A percentile compares a stretch with the other conserved stretches of the same genome.
phyloP scores from a whole-genome alignment of 768 basidiomycete genomes.

The Kockovaella imperatae region DNA sequence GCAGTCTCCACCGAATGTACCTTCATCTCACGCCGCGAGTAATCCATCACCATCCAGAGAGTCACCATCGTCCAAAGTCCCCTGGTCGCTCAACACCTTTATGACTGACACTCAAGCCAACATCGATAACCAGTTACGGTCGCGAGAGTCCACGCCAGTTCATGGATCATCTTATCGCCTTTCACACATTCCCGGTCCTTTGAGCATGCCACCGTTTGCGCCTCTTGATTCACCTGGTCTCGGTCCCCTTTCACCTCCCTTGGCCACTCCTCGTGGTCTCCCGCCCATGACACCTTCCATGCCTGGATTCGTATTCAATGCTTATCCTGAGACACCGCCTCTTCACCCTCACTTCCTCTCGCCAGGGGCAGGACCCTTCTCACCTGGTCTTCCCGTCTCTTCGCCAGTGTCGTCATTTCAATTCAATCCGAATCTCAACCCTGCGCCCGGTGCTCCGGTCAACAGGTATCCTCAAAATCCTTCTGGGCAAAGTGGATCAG shows the following conservation, averaged over 20 bases:
- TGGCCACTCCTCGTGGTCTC: constrained; percentile 73
- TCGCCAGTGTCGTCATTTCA: constrained; percentile 24
- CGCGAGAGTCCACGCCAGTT: too few relatives aligned
- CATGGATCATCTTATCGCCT: constrained; percentile 5
- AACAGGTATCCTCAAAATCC: constrained; percentile 18
- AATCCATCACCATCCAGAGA: not conserved
- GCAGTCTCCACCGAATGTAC: not conserved
- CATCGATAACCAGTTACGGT: too few relatives aligned
- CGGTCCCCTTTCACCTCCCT: constrained; percentile 46
- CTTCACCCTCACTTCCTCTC: constrained; percentile 46
- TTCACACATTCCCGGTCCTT: constrained; percentile 35
- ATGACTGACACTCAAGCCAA: too few relatives aligned
- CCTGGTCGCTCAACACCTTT: constrained; percentile 27
- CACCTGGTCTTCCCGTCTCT: constrained; percentile 60
- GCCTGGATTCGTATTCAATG: constrained; percentile 83
- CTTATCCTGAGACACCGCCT: constrained; percentile 47
- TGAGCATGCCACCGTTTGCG: constrained; percentile 46
- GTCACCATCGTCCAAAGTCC: constrained; percentile 6
- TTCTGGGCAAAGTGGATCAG: constrained; percentile 27
- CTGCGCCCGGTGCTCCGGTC: constrained; percentile 58
- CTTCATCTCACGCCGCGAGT: not conserved
- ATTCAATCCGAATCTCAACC: constrained; percentile 54
- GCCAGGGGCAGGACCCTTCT: constrained; percentile 51
- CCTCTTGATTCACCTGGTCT: constrained; percentile 15
- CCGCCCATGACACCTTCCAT: constrained; percentile 94